Base-by-base conservation (phyloP, 108 stramenopile genomes). In the Aurantiochytrium sp. region DNA sequence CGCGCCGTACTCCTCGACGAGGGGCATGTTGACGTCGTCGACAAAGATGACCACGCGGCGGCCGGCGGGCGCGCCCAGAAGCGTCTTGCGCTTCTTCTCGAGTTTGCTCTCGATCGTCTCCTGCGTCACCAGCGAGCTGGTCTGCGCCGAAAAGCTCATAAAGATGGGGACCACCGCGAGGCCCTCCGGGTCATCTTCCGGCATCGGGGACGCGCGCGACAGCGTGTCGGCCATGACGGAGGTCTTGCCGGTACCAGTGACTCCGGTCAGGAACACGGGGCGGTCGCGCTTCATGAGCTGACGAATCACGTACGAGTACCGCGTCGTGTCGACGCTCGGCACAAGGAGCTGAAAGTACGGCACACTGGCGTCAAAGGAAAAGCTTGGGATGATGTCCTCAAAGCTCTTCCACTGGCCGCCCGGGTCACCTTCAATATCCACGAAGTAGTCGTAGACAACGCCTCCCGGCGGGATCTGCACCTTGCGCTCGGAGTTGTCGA, bases 21-120 rank as follows among this genome's bases (percentile, higher is more conserved):
- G 52, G 1, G 94, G 94, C 94, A 94, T 94, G 93, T 94, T 94
- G 22, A 94, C 92, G 87, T 94, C 94, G 65, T 94, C 94, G 27
- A 94, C 94, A 88, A 94, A 94, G 37, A 94, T 68, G 22, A 91
- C 89, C 8, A 90, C 86, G 89, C 91, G 91, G 27, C 89, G 69
- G 37, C 90, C 91, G 31, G 91, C 89, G 0, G 94, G 93, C 0
- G 94, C 91, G 37, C 94, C 94, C 19, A 94, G 88, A 17, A 92
- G 87, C 39, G 91, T 92, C 87, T 94, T 94, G 27, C 92, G 85
- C 91, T 94, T 94, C 87, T 93, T 93, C 90, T 94, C 94, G 50
- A 94, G 89, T 59, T 94, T 94, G 27, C 85, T 55, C 91, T 94
- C 94, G 52, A 94, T 93, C 30, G 92, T 91, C 1, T 52, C 32